phyloP scores from a whole-genome alignment of 768 basidiomycete genomes.

The Trichaptum fuscoviolaceum region DNA sequence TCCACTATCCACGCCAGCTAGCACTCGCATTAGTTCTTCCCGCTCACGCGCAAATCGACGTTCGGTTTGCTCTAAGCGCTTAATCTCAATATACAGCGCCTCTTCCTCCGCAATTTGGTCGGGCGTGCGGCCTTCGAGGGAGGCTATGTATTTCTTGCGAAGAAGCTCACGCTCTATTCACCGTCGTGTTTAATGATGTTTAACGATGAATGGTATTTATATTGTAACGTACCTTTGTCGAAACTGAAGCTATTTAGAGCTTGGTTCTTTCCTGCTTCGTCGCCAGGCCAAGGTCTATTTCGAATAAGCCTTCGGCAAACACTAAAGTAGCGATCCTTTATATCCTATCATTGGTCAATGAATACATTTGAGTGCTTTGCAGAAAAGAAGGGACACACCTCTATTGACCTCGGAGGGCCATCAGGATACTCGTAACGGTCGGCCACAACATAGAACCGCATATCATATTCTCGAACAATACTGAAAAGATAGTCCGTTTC shows the following conservation, averaged over 20 bases:
- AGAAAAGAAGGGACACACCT: conserved; percentile 40
- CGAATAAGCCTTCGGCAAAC: conserved; percentile 86
- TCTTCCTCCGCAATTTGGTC: conserved; percentile 95
- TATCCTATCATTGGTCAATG: conserved; percentile 48
- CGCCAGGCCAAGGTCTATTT: conserved; percentile 79
- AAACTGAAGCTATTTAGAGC: conserved; percentile 55
- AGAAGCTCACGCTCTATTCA: conserved; percentile 76
- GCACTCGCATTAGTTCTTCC: conserved; percentile 77
- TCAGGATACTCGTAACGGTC: conserved; percentile 81
- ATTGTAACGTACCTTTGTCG: conserved; percentile 4
- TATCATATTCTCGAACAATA: conserved; percentile 75
- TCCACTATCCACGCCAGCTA: conserved; percentile 86
- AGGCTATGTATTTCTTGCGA: conserved; percentile 82
- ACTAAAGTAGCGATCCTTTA: conserved; percentile 92
- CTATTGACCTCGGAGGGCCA: conserved; percentile 54
- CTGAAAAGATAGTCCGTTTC: conserved; percentile 92
- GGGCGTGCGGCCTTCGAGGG: conserved; percentile 83
- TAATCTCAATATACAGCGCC: conserved; percentile 87
- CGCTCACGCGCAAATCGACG: conserved; percentile 82
- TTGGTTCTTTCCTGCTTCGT: conserved; percentile 64
- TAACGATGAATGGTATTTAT: background rate
- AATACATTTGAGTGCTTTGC: no score
- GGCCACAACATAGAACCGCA: conserved; percentile 82
- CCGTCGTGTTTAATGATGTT: background rate
- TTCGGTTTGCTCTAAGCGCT: conserved; percentile 92